Evolutionary conservation across 345 rosid genomes (phyloP).

Genomic region (Bruguiera parviflora): DNA sequence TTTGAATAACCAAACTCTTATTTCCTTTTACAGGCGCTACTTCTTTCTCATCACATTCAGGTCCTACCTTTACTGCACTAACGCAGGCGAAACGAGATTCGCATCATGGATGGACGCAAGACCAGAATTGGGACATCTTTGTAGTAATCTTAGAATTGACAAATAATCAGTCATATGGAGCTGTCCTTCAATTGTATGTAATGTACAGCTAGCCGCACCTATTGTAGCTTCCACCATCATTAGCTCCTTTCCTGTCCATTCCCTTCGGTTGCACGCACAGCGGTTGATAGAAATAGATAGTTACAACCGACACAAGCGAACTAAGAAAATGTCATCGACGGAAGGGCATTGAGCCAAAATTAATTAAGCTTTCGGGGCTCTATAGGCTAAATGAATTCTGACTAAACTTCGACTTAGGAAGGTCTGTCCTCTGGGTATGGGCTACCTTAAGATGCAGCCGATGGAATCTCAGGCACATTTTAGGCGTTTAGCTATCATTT

Average conservation of each 20-base stretch:
- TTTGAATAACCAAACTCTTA: background rate
- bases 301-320: too few species aligned
- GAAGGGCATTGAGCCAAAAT: background rate
- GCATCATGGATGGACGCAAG: constrained; percentile 75
- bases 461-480: too few species aligned
- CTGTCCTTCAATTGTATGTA: constrained; percentile 18
- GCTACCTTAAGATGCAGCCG: too few species aligned
- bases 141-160: constrained; percentile 78
- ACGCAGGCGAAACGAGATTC: constrained; percentile 54
- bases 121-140: constrained; percentile 92
- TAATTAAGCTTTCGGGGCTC: too few species aligned
- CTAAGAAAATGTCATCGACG: background rate
- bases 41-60: constrained; percentile 80
- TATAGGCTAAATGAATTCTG: too few species aligned
- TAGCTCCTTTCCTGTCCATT: background rate
- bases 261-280: background rate
- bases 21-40: constrained; percentile 65
- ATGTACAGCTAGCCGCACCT: constrained; percentile 34
- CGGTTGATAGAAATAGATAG: background rate
- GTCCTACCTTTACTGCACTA: constrained; percentile 73
- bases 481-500: too few species aligned
- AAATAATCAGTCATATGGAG: constrained; percentile 31
- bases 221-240: constrained; percentile 7
- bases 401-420: too few species aligned
- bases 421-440: too few species aligned